phyloP scores from a whole-genome alignment of 2,329 filamentous ascomycete species.

The Microcyclospora tardicrescens region DNA sequence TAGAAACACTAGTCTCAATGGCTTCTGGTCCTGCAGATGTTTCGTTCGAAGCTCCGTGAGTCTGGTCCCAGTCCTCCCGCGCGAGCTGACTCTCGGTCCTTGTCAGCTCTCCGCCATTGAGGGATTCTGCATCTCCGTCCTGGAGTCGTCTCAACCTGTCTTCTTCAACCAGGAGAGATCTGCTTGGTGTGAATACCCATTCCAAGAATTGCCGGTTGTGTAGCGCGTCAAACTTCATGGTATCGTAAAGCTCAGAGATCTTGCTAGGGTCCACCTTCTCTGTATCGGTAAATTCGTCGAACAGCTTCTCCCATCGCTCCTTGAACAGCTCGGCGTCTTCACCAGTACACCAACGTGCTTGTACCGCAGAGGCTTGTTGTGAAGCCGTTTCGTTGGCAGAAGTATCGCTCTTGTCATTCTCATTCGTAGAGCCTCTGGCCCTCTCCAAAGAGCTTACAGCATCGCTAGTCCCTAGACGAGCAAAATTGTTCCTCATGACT shows the following conservation, averaged over 20 bases:
- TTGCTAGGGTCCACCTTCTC: conserved; percentile 99
- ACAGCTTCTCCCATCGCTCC: conserved; percentile 96
- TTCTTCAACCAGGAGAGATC: conserved; percentile 58
- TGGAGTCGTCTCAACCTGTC: too few species aligned
- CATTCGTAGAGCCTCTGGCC: conserved; percentile 31
- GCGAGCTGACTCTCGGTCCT: conserved; percentile 21
- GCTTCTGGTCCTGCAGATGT: conserved; percentile 3
- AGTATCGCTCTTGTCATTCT: neutral
- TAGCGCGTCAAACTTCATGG: conserved; percentile 97
- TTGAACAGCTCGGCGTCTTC: conserved; percentile 91
- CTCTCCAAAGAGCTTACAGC: conserved; percentile 47
- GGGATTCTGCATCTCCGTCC: conserved; percentile 8
- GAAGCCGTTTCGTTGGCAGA: conserved; percentile 1
- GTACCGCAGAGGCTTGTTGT: conserved; percentile 40
- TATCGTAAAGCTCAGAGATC: conserved; percentile 95
- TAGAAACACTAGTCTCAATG: conserved; percentile 7
- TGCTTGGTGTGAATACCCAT: conserved; percentile 89
- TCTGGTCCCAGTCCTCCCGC: conserved; percentile 20
- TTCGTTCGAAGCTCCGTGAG: conserved; percentile 15
- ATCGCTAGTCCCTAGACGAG: conserved; percentile 51
- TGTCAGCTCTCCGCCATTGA: conserved; percentile 9
- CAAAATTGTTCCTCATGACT: conserved; percentile 91
- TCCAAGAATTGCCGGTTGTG: conserved; percentile 95
- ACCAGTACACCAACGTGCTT: conserved; percentile 88
- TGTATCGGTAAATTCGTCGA: conserved; percentile 87